Percentiles rank a stretch among this genome's conserved stretches.
Conservation (phyloP, 1,284 basidiomycete genomes). For the Leccinum pachyderme region DNA sequence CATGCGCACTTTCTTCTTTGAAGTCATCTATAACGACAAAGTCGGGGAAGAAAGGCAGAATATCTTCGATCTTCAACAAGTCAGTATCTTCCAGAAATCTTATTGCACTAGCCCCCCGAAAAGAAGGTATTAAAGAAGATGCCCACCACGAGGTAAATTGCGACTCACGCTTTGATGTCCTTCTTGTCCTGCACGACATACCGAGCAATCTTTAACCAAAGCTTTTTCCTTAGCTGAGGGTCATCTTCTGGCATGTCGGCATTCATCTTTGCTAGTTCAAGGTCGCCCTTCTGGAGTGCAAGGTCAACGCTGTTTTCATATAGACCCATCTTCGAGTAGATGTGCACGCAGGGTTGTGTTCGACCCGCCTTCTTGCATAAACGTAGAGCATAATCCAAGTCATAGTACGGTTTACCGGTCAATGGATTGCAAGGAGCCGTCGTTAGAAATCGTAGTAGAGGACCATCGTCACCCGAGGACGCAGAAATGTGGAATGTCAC, state of each 20-base stretch:
- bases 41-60: conserved; percentile 99
- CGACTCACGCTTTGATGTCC: conserved; percentile 90
- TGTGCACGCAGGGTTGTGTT: conserved; percentile 91
- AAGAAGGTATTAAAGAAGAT: not conserved
- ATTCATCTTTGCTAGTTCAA: conserved; percentile 91
- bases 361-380: conserved; percentile 83
- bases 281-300: conserved; percentile 88
- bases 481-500: conserved; percentile 82
- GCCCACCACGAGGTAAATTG: conserved; percentile 8
- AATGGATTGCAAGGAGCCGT: conserved; percentile 80
- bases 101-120: conserved; percentile 75
- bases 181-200: conserved; percentile 97
- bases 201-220: conserved; percentile 97
- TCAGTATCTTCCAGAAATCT: conserved; percentile 92
- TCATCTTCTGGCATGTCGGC: conserved; percentile 94
- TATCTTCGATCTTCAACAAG: conserved; percentile 96
- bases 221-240: conserved; percentile 81
- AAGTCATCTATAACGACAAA: conserved; percentile 99
- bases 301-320: conserved; percentile 97
- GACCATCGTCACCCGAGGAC: conserved; percentile 65
- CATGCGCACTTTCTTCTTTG: conserved; percentile 97
- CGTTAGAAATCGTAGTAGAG: conserved; percentile 85
- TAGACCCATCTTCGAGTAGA: conserved; percentile 97
- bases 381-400: conserved; percentile 94
- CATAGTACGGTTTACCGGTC: conserved; percentile 89